Conservation (phyloP, 768 basidiomycete species). For the Mycena pura region DNA sequence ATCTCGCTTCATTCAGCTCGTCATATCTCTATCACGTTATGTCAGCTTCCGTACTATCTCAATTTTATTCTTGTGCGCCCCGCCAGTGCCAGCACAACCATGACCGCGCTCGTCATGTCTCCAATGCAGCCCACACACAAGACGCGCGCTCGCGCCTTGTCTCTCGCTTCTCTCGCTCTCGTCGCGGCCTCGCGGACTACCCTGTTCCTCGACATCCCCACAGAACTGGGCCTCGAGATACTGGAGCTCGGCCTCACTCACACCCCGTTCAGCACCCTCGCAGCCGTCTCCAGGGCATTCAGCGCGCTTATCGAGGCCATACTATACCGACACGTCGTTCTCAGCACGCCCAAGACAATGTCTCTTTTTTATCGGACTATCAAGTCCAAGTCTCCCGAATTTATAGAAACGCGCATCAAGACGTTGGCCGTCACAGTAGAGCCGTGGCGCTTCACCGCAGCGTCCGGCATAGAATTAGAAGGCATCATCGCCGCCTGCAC, state of each 20-base stretch:
- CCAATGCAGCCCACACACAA: conserved; percentile 6
- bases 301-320: conserved; percentile 40
- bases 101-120: neutral
- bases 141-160: conserved; percentile 24
- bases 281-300: conserved; percentile 40
- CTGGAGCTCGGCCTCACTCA: conserved; percentile 41
- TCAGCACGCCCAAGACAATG: conserved; percentile 37
- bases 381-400: conserved; percentile 31
- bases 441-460: conserved; percentile 23
- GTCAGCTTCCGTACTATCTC: neutral
- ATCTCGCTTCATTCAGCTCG: no score
- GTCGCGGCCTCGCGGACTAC: conserved; percentile 23
- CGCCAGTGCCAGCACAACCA: conserved; percentile 1
- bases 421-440: conserved; percentile 43
- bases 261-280: conserved; percentile 37
- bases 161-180: conserved; percentile 26
- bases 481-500: conserved; percentile 42
- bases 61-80: neutral
- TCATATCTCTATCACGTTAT: conserved; percentile 1
- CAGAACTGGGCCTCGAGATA: conserved; percentile 46
- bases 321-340: conserved; percentile 47
- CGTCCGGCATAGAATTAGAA: conserved; percentile 28
- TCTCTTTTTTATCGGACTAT: conserved; percentile 45
- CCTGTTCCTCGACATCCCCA: conserved; percentile 41
- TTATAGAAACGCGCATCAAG: conserved; percentile 42